Evolutionary conservation across 2,329 filamentous ascomycete genomes (phyloP), one percentile per base, ranked within the genome.

Genomic region (Alternaria sp.): DNA sequence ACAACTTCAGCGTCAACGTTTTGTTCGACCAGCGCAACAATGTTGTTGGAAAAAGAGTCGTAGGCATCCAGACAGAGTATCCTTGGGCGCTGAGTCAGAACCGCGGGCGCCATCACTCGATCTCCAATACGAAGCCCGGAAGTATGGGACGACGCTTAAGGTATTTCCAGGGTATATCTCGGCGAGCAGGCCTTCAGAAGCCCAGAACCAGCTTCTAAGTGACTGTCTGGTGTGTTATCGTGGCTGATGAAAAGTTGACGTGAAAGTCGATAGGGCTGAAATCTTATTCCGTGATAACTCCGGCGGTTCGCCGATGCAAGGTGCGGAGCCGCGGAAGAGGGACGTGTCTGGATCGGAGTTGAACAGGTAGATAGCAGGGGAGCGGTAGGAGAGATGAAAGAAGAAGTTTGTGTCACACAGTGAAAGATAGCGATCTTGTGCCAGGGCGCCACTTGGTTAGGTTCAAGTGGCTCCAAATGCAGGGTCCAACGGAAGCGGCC

Each of bases 1-100:
- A 85, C 85, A 33, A 96, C 89, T 14, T 88, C 82, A 21, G 86
- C 90, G 58, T 84, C 80, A 8, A 96, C 83, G 3, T 86, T 83
- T 4, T 89, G 87, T 67, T 90, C 85, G 45, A 98, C 83, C 33
- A 97, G 85, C 5, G 91, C 88, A 52, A 96, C 88, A 70, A 98
- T 95, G 80, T 97, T 98, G 80, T 96, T 93, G 54, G 93, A 92
- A 79, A 97, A 99, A 40, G 93, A 97, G 80, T 99, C 95, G 79
- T 96, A 96, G 62, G 94, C 93, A 77, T 98, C 95, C 67, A 99
- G 84, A 79, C 96, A 97, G 63, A 98, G 86, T 62, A 98, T 90
- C 60, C 81, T 81, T 17, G 66, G 65, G 45, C 64, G 64, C 53
- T 64, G 64, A 56, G 64, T 67, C 51, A 63, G 54, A 58, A 69